These are phyloP conservation scores for Globisporangium heterothallicum DNA, from an alignment of 352 stramenopile genomes.

Conservation along the genomic window DNA sequence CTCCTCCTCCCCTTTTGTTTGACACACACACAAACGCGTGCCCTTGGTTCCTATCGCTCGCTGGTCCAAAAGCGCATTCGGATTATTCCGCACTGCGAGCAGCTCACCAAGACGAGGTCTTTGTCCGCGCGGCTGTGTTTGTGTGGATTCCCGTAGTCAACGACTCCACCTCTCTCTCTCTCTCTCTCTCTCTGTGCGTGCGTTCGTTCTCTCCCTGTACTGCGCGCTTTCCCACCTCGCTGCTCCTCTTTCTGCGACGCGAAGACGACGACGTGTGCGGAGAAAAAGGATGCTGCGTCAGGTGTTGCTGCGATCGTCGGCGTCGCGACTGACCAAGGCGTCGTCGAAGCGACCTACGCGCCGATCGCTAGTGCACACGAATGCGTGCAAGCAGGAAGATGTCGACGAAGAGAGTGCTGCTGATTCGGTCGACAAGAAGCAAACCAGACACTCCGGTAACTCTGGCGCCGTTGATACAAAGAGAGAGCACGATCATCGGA, in stretches of 20 bases:
- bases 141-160: too few relatives aligned
- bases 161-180: neutral
- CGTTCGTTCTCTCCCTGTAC: neutral
- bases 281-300: conserved; percentile 17
- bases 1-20: conserved; percentile 9
- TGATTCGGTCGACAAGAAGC: neutral
- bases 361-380: conserved; percentile 13
- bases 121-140: too few relatives aligned
- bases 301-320: conserved; percentile 11
- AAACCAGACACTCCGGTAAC: neutral
- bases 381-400: conserved; percentile 13
- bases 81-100: neutral
- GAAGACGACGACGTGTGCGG: neutral
- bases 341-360: conserved; percentile 1
- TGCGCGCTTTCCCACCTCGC: conserved; percentile 7
- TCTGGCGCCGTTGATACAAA: neutral
- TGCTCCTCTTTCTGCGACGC: neutral
- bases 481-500: conserved; percentile 6
- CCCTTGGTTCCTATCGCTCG: too few relatives aligned
- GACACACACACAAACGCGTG: conserved; percentile 6
- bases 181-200: neutral
- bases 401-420: conserved; percentile 3
- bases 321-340: conserved; percentile 2
- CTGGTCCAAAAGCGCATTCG: conserved; percentile 10
- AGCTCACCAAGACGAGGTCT: neutral